These are phyloP conservation scores for Penicillium waksmanii DNA, from an alignment of 495 filamentous ascomycete species.

Conservation along the genomic window DNA sequence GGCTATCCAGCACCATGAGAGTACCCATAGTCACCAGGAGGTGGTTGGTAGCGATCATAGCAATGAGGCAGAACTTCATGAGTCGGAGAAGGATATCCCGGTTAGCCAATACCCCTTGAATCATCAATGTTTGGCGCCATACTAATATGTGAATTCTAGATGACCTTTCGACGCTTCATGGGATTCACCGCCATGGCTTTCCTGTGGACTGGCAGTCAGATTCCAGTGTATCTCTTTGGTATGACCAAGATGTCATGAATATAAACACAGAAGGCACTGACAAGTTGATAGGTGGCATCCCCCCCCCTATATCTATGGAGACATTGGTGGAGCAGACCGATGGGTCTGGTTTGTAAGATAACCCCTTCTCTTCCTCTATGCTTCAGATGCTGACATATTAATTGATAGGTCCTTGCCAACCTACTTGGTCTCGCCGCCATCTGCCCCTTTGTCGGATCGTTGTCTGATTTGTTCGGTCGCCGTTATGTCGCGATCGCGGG, in stretches of 20 bases:
- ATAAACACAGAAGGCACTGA: conserved; percentile 2
- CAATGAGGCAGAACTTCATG: conserved; percentile 27
- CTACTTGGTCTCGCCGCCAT: conserved; percentile 68
- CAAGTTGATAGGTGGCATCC: conserved; percentile 53
- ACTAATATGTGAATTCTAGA: conserved; percentile 36
- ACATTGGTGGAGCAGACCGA: conserved; percentile 66
- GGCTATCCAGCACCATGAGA: conserved; percentile 19
- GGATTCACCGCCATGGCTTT: conserved; percentile 66
- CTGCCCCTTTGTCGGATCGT: conserved; percentile 71
- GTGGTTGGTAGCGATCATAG: conserved; percentile 16
- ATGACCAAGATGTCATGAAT: background rate
- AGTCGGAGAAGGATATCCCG: conserved; percentile 28
- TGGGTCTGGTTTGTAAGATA: conserved; percentile 70
- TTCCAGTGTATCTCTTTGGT: conserved; percentile 66
- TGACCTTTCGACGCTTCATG: conserved; percentile 61
- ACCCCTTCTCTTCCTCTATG: background rate
- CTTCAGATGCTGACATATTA: background rate
- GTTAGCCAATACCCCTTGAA: conserved; percentile 10
- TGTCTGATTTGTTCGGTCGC: conserved; percentile 72
- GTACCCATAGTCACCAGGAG: conserved; percentile 32
- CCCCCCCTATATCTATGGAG: conserved; percentile 66
- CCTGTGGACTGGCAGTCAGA: conserved; percentile 67
- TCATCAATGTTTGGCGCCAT: background rate
- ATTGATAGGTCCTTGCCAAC: conserved; percentile 58
- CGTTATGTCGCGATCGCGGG: conserved; percentile 69